Evolutionary conservation across 106 monocot genomes (phyloP).

Genomic region (Posidonia australis): DNA sequence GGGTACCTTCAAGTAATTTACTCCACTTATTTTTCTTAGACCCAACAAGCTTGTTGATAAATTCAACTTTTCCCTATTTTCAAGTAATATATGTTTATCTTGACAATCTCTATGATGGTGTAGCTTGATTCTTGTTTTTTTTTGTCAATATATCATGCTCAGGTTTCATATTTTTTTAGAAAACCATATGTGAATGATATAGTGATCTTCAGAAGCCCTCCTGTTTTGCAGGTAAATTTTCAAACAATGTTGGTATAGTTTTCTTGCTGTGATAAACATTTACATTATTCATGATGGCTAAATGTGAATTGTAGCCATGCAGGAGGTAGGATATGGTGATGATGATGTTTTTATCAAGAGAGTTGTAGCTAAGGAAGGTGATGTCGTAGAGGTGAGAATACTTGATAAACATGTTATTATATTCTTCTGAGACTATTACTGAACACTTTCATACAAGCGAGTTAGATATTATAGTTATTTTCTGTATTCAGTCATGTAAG

Average conservation of each 20-base stretch:
- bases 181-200: slow-evolving; percentile 84
- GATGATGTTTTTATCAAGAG: slow-evolving; percentile 95
- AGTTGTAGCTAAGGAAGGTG: slow-evolving; percentile 84
- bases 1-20: too few relatives aligned
- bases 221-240: slow-evolving; percentile 57
- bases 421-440: neutral
- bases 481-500: too few relatives aligned
- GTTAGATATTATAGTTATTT: too few relatives aligned
- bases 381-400: slow-evolving; percentile 66
- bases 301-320: slow-evolving; percentile 12
- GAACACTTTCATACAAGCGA: too few relatives aligned
- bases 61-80: too few relatives aligned
- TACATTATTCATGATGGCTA: neutral
- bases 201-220: slow-evolving; percentile 87
- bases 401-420: neutral
- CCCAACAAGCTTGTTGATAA: too few relatives aligned
- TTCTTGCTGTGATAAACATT: neutral
- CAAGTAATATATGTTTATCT: neutral
- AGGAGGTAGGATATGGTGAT: slow-evolving; percentile 84
- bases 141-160: neutral
- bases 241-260: neutral
- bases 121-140: neutral
- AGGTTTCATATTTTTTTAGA: slow-evolving; percentile 92
- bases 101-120: neutral
- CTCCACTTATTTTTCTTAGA: too few relatives aligned